phyloP scores from a whole-genome alignment of 2,329 filamentous ascomycete genomes.

The Orbilia oligospora region DNA sequence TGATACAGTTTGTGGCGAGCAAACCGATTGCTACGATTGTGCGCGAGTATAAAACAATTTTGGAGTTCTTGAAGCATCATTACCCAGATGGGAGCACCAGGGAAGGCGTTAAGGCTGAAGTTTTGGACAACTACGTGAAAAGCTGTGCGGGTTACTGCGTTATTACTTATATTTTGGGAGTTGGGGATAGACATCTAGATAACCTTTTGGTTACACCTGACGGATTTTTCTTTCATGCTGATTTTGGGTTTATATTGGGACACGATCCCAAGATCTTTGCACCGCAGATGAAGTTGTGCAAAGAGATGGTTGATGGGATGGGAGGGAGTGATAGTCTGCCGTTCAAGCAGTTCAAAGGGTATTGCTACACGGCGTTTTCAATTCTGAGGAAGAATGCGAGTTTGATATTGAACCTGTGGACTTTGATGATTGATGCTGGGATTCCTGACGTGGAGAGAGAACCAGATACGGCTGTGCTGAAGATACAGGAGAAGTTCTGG shows the following conservation, averaged over 20 bases:
- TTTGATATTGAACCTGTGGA: constrained; percentile 93
- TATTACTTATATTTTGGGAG: constrained; percentile 96
- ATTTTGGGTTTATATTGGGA: constrained; percentile 98
- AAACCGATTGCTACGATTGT: constrained; percentile 86
- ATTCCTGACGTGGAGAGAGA: constrained; percentile 95
- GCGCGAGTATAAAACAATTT: constrained; percentile 81
- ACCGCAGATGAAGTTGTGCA: constrained; percentile 94
- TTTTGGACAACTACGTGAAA: constrained; percentile 94
- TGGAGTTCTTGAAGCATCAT: constrained; percentile 88
- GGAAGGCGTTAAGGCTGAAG: constrained; percentile 88
- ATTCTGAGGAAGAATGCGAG: constrained; percentile 90
- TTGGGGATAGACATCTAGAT: constrained; percentile 94
- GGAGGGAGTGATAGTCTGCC: constrained; percentile 85
- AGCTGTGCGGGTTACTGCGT: constrained; percentile 97
- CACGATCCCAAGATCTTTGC: constrained; percentile 98
- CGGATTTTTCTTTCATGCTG: constrained; percentile 96
- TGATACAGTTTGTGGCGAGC: constrained; percentile 93
- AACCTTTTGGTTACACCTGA: constrained; percentile 92
- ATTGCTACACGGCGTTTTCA: constrained; percentile 94
- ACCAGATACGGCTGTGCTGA: constrained; percentile 92
- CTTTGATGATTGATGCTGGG: constrained; percentile 96
- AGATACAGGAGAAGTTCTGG: constrained; percentile 95
- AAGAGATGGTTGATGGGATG: constrained; percentile 99
- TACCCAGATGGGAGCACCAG: constrained; percentile 88
- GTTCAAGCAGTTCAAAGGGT: constrained; percentile 91